phyloP scores from a whole-genome alignment of 129 eudicot genomes.

The Helichrysum umbraculigerum region DNA sequence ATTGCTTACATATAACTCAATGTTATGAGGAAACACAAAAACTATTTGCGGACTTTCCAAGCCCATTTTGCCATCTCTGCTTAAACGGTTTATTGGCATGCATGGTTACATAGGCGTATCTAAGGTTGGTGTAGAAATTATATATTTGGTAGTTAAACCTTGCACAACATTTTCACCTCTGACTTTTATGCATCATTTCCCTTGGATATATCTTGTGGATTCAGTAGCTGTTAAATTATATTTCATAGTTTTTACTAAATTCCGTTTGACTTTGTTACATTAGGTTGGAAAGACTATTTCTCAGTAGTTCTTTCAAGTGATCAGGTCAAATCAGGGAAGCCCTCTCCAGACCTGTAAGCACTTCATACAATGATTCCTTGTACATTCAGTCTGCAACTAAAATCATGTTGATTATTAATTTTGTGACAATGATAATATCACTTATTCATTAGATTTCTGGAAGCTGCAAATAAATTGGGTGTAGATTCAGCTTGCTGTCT shows the following conservation, averaged over 20 bases:
- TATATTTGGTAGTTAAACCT: no score
- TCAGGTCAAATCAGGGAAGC: constrained; percentile 86
- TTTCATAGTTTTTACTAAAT: not conserved
- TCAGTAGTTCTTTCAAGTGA: constrained; percentile 81
- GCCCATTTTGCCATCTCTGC: no score
- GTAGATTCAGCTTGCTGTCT: constrained; percentile 70
- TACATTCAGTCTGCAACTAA: not conserved
- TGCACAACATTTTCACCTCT: no score
- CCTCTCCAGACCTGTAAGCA: constrained; percentile 85
- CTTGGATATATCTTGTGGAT: not conserved
- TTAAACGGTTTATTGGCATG: no score
- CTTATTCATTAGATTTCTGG: constrained; percentile 61
- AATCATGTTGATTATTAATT: not conserved
- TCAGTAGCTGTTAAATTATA: not conserved
- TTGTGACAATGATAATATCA: constrained; percentile 18
- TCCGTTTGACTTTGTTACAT: constrained; percentile 12
- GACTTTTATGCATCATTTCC: not conserved
- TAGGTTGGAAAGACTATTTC: constrained; percentile 79
- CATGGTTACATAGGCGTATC: not conserved
- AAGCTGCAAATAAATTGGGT: constrained; percentile 82
- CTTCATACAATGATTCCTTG: constrained; percentile 5
- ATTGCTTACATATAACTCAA: no score
- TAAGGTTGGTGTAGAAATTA: no score
- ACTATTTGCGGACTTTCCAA: no score
- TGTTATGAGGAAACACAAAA: no score